These are phyloP conservation scores for Tylopilus vinaceipallidus DNA, from an alignment of 768 basidiomycete genomes.

Conservation along the genomic window DNA sequence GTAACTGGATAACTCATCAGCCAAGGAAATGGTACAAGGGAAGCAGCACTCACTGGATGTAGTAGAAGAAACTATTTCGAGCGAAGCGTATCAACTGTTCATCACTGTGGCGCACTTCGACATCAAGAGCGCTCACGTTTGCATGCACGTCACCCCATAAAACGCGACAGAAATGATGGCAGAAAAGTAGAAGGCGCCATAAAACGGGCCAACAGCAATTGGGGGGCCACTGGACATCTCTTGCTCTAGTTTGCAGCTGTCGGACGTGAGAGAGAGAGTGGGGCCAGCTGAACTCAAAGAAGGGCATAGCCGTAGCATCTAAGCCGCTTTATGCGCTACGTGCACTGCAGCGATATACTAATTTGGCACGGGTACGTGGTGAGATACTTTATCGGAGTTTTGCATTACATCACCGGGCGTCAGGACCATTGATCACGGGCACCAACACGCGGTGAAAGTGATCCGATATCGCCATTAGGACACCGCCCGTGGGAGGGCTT, in stretches of 20 bases:
- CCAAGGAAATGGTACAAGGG: background rate
- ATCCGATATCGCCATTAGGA: too few species aligned
- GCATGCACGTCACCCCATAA: slow-evolving; percentile 4
- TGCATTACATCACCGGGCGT: too few species aligned
- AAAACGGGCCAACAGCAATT: background rate
- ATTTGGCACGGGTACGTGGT: too few species aligned
- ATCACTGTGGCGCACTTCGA: background rate
- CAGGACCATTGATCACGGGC: too few species aligned
- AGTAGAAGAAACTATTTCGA: slow-evolving; percentile 2
- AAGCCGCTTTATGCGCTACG: background rate
- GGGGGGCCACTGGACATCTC: background rate
- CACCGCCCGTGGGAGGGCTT: too few species aligned
- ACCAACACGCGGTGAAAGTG: too few species aligned
- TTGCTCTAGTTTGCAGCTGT: background rate
- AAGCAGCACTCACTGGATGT: slow-evolving; percentile 3
- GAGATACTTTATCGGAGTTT: too few species aligned
- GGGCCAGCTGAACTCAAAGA: too few species aligned
- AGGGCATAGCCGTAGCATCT: too few species aligned
- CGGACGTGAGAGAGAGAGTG: background rate
- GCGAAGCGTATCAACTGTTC: background rate
- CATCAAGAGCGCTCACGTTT: background rate
- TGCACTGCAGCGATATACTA: background rate
- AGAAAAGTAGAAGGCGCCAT: slow-evolving; percentile 4
- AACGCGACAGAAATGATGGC: slow-evolving; percentile 1
- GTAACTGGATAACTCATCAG: background rate